Percentiles rank a stretch among this genome's conserved stretches.
These are phyloP conservation scores for Pestalotiopsis sp. DNA, from an alignment of 2,329 filamentous ascomycete genomes.

Conservation along the genomic window DNA sequence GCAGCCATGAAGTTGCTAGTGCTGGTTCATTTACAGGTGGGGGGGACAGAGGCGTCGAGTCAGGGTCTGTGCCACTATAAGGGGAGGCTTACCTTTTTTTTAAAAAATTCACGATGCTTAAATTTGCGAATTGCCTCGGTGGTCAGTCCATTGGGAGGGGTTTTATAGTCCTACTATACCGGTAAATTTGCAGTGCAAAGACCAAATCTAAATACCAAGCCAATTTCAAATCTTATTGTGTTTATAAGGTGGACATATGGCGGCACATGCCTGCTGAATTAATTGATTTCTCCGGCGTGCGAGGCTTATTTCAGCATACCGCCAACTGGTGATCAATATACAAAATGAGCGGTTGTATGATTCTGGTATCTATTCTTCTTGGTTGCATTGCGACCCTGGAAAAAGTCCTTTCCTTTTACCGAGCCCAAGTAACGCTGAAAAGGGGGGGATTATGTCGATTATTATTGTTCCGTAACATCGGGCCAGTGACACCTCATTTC, in stretches of 20 bases:
- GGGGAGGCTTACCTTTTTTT: no score
- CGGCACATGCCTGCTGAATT: background rate
- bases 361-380: background rate
- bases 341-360: background rate
- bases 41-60: no score
- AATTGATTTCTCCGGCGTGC: background rate
- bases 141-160: no score
- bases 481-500: background rate
- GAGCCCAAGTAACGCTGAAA: background rate
- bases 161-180: background rate
- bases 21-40: no score
- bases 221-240: background rate
- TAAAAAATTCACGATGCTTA: background rate
- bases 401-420: background rate
- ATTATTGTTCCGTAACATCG: background rate
- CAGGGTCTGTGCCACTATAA: no score
- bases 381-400: background rate
- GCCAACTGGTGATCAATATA: background rate
- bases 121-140: no score
- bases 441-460: background rate
- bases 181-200: background rate
- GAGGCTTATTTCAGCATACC: background rate
- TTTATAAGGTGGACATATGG: background rate
- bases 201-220: background rate
- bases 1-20: no score